Evolutionary conservation across 1,284 basidiomycete genomes (phyloP).

Genomic region (Coriolopsis trogii): DNA sequence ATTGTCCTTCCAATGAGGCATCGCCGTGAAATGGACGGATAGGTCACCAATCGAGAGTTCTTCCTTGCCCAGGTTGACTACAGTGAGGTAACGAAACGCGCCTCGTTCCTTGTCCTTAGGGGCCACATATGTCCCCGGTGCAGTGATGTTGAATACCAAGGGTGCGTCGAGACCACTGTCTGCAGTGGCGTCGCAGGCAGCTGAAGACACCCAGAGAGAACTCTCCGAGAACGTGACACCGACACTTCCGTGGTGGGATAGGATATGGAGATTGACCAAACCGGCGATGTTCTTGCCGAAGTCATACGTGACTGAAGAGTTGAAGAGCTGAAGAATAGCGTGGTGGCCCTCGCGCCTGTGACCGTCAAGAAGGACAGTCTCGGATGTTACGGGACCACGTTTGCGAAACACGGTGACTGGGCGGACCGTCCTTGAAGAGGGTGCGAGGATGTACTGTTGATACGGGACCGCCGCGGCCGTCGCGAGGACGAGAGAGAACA

Average conservation of each 20-base stretch:
- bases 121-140: conserved; percentile 9
- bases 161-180: conserved; percentile 11
- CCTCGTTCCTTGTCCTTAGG: conserved; percentile 19
- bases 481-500: neutral
- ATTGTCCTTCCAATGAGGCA: conserved; percentile 22
- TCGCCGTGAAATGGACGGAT: conserved; percentile 21
- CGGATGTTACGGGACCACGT: conserved; percentile 11
- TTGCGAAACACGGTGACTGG: conserved; percentile 11
- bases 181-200: conserved; percentile 11
- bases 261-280: conserved; percentile 15
- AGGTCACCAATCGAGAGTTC: conserved; percentile 11
- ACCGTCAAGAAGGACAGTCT: conserved; percentile 1
- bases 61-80: conserved; percentile 13
- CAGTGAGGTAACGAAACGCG: conserved; percentile 20
- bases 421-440: conserved; percentile 14
- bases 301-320: conserved; percentile 23
- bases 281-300: conserved; percentile 24
- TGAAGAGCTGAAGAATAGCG: conserved; percentile 8
- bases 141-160: conserved; percentile 17
- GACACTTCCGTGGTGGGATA: conserved; percentile 14
- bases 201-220: conserved; percentile 20
- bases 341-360: neutral
- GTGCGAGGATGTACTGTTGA: conserved; percentile 20
- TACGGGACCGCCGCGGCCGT: conserved; percentile 12
- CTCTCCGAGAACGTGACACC: conserved; percentile 23